phyloP scores from a whole-genome alignment of 2,329 filamentous ascomycete genomes.

The Blastomyces silverae region DNA sequence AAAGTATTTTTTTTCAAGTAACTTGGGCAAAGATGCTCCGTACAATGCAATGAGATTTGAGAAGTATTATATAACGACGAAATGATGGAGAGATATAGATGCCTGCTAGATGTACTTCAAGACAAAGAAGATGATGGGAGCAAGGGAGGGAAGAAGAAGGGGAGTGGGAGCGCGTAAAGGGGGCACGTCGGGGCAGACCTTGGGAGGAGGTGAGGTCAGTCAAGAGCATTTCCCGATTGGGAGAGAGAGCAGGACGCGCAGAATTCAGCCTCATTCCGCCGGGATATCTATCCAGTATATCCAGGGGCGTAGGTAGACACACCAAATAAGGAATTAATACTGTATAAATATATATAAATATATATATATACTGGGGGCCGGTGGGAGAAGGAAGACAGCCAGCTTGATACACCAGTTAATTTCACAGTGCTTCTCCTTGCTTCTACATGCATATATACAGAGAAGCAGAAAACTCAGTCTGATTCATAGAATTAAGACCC shows the following conservation, averaged over 20 bases:
- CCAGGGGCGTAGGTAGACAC: not conserved
- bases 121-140: not conserved
- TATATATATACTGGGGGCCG: not conserved
- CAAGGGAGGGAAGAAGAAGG: too few species aligned
- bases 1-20: too few species aligned
- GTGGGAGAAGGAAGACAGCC: not conserved
- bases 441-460: not conserved
- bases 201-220: too few species aligned
- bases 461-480: not conserved
- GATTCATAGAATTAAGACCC: not conserved
- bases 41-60: not conserved
- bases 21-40: not conserved
- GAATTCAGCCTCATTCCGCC: conserved; percentile 11
- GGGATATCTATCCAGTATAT: not conserved
- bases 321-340: too few species aligned
- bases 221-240: conserved; percentile 18
- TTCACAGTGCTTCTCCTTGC: not conserved
- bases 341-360: not conserved
- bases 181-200: not conserved
- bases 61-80: not conserved
- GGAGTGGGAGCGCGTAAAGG: too few species aligned
- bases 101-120: not conserved
- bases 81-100: not conserved
- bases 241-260: conserved; percentile 14
- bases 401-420: not conserved